Base-by-base conservation (phyloP, 23 red algal species). In the Gracilaria caudata region DNA sequence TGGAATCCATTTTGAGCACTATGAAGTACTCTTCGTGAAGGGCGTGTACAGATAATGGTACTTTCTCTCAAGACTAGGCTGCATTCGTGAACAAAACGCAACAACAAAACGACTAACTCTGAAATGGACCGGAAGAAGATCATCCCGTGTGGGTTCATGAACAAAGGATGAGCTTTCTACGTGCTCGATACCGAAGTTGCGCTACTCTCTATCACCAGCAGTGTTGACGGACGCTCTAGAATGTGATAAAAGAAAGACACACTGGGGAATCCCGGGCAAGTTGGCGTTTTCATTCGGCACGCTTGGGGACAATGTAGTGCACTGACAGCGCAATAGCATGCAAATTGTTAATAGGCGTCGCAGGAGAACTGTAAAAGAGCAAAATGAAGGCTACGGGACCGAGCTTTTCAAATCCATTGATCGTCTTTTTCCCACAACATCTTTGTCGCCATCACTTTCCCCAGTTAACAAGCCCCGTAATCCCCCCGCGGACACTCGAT, bases 1-100 rank as follows among this genome's bases (percentile, higher is more conserved):
- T 73, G 35, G 85, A 89, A 43, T 41, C 74, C 12, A 89, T 89
- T 64, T 32, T 89, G 28, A 29, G 85, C 51, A 53, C 82, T 5
- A 56, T 68, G 12, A 44, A 53, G 30, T 80, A 80, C 51, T 41
- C 25, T 40, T 36, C 34, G 16, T 63, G 36, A 59, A 20, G 4
- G 5, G 46, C 21, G 2, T 54, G 43, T 76, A 47, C n/a, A 79
- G 0, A 56, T 53, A 23, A 33, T 14, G n/a, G 10, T 56, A 33
- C 25, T 54, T 5, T 57, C 74, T 56, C 8, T 1, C 74, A 9
- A 9, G 20, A 29, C 13, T 41, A 5, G 44, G 14, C 8, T 49
- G 34, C 13, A 34, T 4, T 8, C 38, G 43, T 74, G 44, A 74
- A 25, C 19, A 38, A 41, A 3, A 30, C 13, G 8, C 32, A 34